A percentile compares a stretch with the other conserved stretches of the same genome.
Conservation (phyloP, 352 stramenopile genomes). For the Phytophthora citrophthora region DNA sequence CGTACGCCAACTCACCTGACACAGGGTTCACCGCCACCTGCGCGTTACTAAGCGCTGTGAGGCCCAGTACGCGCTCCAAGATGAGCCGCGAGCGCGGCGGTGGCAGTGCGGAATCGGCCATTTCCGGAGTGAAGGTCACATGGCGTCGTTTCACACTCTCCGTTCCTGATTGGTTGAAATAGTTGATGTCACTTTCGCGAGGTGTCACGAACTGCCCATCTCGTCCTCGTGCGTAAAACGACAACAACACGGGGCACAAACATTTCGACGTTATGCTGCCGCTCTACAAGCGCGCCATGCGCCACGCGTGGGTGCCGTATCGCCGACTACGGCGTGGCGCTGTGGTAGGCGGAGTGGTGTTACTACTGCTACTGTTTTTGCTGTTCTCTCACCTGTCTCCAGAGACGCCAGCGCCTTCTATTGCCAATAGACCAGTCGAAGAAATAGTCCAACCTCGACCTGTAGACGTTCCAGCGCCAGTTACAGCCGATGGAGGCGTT, state of each 20-base stretch:
- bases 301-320: slow-evolving; percentile 67
- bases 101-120: slow-evolving; percentile 1
- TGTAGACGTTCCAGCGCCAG: slow-evolving; percentile 3
- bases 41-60: slow-evolving; percentile 77
- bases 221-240: slow-evolving; percentile 9
- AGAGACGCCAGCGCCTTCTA: slow-evolving; percentile 1
- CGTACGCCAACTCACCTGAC: slow-evolving; percentile 86
- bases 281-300: slow-evolving; percentile 73
- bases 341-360: slow-evolving; percentile 37
- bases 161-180: slow-evolving; percentile 21
- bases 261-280: slow-evolving; percentile 41
- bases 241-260: slow-evolving; percentile 1
- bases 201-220: slow-evolving; percentile 10
- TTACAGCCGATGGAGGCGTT: slow-evolving; percentile 15
- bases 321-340: slow-evolving; percentile 61
- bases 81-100: slow-evolving; percentile 61
- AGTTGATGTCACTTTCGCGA: slow-evolving; percentile 1
- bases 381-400: slow-evolving; percentile 42
- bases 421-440: slow-evolving; percentile 13
- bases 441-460: slow-evolving; percentile 6
- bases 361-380: slow-evolving; percentile 69
- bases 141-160: slow-evolving; percentile 12
- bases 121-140: slow-evolving; percentile 10
- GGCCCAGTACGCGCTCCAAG: slow-evolving; percentile 80
- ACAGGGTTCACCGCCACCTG: slow-evolving; percentile 79